Base-by-base conservation (phyloP, 768 basidiomycete species). In the Tylopilus vinaceipallidus region DNA sequence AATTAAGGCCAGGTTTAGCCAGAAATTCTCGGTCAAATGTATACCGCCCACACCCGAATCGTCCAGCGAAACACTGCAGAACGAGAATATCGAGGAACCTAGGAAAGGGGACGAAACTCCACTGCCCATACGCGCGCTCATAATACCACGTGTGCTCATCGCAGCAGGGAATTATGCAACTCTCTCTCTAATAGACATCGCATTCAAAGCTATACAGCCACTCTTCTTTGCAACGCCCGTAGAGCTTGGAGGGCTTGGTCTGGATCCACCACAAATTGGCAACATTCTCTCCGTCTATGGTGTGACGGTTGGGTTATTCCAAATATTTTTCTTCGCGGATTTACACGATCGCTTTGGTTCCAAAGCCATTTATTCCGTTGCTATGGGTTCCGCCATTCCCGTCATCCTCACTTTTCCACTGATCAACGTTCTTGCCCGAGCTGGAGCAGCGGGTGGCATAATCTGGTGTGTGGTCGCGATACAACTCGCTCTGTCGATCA, bases 201-300 rank as follows among this genome's bases (percentile, higher is more conserved):
- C 82, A 10, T 80, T 79, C 56, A 80, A 80, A 40, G 76, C 83
- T 7, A 67, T 90, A 10, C 82, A 83, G 33, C 88, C 89, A 0
- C 63, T 88, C 22, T 90, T 87, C 67, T 73, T 80, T 41, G 80
- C 86, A 16, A 88, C 86, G 6, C 85, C 88, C n/a, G 71, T 83
- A 45, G 72, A 74, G 20, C 71, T 81, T 13, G 88, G 88, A 26
- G 88, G 88, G 0, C 76, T 89, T 14, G 86, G 85, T 4, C 68
- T 90, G n/a, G 68, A 77, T 19, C 86, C 88, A 4, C 70, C 79
- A 3, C 65, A 61, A 9, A 90, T 91, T 27, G 88, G 88, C 4
- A 76, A 76, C 30, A 77, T 88, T 50, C 71, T 88, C 19, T 78
- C 83, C 6, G 45, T 71, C 6, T 82, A 76, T 57, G 88, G 87